Evolutionary conservation across 768 basidiomycete genomes (phyloP).

Genomic region (Boletus subcaerulescens): DNA sequence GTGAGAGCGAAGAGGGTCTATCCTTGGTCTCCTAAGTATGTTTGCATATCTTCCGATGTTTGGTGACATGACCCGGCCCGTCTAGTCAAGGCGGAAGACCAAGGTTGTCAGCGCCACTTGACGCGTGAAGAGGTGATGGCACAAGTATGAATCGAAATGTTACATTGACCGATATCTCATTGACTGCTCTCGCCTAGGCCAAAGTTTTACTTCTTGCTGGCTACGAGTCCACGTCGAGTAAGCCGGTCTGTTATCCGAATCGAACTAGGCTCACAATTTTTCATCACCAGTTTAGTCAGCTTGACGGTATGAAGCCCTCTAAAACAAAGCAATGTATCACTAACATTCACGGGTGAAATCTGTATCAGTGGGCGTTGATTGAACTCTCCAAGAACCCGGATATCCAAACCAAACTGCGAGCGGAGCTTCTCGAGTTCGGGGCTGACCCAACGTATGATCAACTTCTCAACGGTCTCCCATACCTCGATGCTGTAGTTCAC

Average conservation of each 20-base stretch:
- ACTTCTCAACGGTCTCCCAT: slow-evolving; percentile 47
- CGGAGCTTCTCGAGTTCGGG: slow-evolving; percentile 45
- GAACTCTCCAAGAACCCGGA: slow-evolving; percentile 47
- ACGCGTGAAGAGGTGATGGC: slow-evolving; percentile 40
- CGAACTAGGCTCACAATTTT: neutral
- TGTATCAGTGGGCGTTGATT: slow-evolving; percentile 48
- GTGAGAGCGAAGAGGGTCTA: slow-evolving; percentile 33
- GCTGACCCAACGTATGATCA: slow-evolving; percentile 55
- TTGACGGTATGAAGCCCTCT: slow-evolving; percentile 4
- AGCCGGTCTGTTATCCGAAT: neutral
- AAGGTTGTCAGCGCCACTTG: slow-evolving; percentile 30
- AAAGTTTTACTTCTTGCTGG: slow-evolving; percentile 39
- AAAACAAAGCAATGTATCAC: neutral
- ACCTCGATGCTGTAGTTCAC: slow-evolving; percentile 51
- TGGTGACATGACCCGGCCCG: neutral
- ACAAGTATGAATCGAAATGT: slow-evolving; percentile 20
- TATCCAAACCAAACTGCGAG: slow-evolving; percentile 46
- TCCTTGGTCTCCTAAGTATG: slow-evolving; percentile 38
- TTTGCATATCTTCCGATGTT: neutral
- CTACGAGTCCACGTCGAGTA: slow-evolving; percentile 42
- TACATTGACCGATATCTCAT: neutral
- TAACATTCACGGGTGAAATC: neutral
- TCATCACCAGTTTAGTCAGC: neutral
- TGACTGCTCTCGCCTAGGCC: slow-evolving; percentile 18
- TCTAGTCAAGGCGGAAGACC: slow-evolving; percentile 38